Evolutionary conservation across 352 stramenopile genomes (phyloP), one percentile per base, ranked within the genome.

Genomic region (Phytopythium montanum): DNA sequence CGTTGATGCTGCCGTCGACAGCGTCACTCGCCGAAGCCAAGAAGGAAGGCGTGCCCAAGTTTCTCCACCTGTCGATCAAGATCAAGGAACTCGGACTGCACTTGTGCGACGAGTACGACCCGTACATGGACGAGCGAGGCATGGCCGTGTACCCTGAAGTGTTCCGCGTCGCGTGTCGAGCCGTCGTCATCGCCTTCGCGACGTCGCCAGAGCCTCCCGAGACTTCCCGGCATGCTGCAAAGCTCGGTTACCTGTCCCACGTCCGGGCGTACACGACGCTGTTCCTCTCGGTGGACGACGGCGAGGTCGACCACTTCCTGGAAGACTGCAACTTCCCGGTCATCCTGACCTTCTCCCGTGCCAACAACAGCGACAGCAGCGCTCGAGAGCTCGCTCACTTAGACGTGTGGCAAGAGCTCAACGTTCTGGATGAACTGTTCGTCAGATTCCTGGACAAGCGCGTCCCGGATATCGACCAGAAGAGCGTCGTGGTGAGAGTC

Each of bases 291-390:
- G 36, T 92, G 16, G 64, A 76, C 49, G 65, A 77, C 25, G 38
- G 90, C 18, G 73, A 92, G 61, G 44, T 91, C 31, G 78, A 85
- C 28, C 83, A 95, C 69, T 90, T 89, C 44, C 54, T 93, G 28
- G 68, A 79, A 46, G 71, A 70, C 1, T 92, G 83, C 66, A 87
- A 90, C 46, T 93, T 92, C 18, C 83, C 85, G 4, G 62, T 88
- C 25, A 78, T 93, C 6, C 52, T 95, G 31, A 79, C 57, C 53
- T 87, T 86, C 49, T 59, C 69, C 13, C 14, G 33, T 3, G 49
- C 51, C 14, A 23, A 14, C 25, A 12, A 7, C 16, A 52, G 45
- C 25, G 14, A 16, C 25, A 14, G 10, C 3, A 61, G 42, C n/a
- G 56, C 62, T 29, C 66, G 69, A 29, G 59, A 79, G 18, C 61